These are phyloP conservation scores for Saxophila tyrrhenica DNA, from an alignment of 495 filamentous ascomycete genomes.

Conservation along the genomic window DNA sequence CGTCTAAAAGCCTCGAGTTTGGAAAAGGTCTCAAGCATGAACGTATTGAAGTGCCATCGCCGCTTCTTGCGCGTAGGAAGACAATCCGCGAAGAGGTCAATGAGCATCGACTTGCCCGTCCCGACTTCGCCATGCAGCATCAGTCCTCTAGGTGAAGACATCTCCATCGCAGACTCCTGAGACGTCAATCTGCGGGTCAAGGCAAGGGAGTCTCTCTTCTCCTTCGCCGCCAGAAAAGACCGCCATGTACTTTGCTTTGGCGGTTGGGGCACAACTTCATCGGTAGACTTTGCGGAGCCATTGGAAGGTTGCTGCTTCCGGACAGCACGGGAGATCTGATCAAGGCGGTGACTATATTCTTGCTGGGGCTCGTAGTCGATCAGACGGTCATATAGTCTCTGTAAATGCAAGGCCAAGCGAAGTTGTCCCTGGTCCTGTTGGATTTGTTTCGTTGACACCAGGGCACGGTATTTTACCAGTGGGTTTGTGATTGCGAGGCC, in stretches of 20 bases:
- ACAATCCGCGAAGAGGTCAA: slow-evolving; percentile 57
- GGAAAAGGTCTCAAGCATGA: slow-evolving; percentile 59
- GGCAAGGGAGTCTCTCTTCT: slow-evolving; percentile 41
- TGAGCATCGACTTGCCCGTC: slow-evolving; percentile 59
- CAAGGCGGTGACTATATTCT: slow-evolving; percentile 47
- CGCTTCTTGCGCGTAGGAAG: slow-evolving; percentile 54
- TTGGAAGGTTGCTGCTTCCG: slow-evolving; percentile 3
- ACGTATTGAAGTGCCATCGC: slow-evolving; percentile 65
- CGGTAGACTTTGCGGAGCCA: neutral
- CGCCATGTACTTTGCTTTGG: slow-evolving; percentile 25
- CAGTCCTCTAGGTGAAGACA: slow-evolving; percentile 53
- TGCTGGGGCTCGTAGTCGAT: slow-evolving; percentile 57
- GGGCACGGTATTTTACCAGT: slow-evolving; percentile 52
- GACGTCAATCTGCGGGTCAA: slow-evolving; percentile 47
- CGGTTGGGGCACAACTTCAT: slow-evolving; percentile 5
- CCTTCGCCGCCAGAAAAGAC: slow-evolving; percentile 27
- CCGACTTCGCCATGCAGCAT: slow-evolving; percentile 62
- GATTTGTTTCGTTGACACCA: slow-evolving; percentile 48
- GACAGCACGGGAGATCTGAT: slow-evolving; percentile 38
- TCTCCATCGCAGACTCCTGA: slow-evolving; percentile 49
- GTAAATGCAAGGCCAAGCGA: slow-evolving; percentile 54
- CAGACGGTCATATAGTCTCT: slow-evolving; percentile 53
- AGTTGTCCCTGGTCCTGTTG: slow-evolving; percentile 55
- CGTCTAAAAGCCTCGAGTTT: slow-evolving; percentile 48
- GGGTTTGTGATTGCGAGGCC: slow-evolving; percentile 59